phyloP scores from a whole-genome alignment of 768 basidiomycete genomes.

The Glaciozyma antarctica region DNA sequence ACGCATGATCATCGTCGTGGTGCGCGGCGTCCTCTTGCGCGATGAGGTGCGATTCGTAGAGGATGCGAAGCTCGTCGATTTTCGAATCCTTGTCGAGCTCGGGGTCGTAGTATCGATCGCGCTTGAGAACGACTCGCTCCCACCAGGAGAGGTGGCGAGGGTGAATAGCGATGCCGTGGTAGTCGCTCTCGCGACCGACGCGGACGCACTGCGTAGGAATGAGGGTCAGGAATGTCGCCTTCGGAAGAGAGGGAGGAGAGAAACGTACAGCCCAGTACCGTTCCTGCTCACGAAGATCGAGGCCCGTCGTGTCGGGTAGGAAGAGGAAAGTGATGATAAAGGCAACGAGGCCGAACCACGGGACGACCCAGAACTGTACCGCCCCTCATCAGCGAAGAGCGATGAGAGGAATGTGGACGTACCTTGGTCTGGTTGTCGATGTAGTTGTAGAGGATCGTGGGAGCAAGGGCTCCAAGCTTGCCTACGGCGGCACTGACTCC shows the following conservation, averaged over 20 bases:
- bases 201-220: constrained; percentile 34
- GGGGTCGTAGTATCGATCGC: constrained; percentile 39
- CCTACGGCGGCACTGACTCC: constrained; percentile 41
- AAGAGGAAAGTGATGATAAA: constrained; percentile 28
- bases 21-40: constrained; percentile 6
- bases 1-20: constrained; percentile 18
- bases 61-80: constrained; percentile 39
- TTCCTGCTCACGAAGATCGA: constrained; percentile 43
- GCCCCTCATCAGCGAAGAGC: not conserved
- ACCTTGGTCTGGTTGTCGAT: constrained; percentile 30
- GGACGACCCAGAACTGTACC: constrained; percentile 41
- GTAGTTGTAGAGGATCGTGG: constrained; percentile 43
- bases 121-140: constrained; percentile 39
- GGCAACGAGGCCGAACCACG: constrained; percentile 40
- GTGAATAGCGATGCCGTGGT: constrained; percentile 44
- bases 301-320: constrained; percentile 43
- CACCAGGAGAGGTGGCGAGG: constrained; percentile 40
- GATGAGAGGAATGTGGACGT: not conserved
- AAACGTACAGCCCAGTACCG: constrained; percentile 37
- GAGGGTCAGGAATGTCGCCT: not conserved
- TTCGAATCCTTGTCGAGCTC: constrained; percentile 38
- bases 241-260: not conserved
- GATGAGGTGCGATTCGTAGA: constrained; percentile 36
- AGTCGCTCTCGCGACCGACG: constrained; percentile 37
- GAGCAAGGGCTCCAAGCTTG: constrained; percentile 42